Evolutionary conservation across 2,329 filamentous ascomycete species (phyloP).

Genomic region (Cercospora zeae-maydis): DNA sequence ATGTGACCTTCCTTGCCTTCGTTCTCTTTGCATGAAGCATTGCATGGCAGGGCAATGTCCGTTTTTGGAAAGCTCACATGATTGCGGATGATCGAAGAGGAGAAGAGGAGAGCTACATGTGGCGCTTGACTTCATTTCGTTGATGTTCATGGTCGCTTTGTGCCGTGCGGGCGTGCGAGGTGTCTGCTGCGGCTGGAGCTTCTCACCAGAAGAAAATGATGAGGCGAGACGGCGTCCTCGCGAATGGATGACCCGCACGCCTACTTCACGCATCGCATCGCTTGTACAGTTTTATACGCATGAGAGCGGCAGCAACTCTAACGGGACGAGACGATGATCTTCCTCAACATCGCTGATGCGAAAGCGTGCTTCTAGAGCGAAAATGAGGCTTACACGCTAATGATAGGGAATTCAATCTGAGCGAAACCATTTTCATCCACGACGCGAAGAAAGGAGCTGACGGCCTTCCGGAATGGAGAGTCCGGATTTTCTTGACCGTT

Average conservation of each 20-base stretch:
- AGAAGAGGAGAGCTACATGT: neutral
- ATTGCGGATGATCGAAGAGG: neutral
- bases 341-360: neutral
- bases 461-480: conserved; percentile 37
- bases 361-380: neutral
- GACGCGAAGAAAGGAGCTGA: conserved; percentile 25
- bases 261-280: neutral
- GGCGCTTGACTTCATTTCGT: neutral
- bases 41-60: neutral
- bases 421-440: conserved; percentile 56
- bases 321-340: neutral
- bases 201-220: neutral
- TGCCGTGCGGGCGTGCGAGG: neutral
- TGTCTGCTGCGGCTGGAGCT: neutral
- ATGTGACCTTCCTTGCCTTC: neutral
- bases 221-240: neutral
- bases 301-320: neutral
- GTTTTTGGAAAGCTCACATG: neutral
- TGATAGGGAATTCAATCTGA: conserved; percentile 54
- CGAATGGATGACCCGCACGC: neutral
- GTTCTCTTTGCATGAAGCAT: neutral
- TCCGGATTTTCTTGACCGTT: conserved; percentile 54
- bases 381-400: neutral
- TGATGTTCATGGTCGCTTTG: neutral
- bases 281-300: neutral